phyloP scores from a whole-genome alignment of 2,329 filamentous ascomycete species.

The Karstenula rhodostoma region DNA sequence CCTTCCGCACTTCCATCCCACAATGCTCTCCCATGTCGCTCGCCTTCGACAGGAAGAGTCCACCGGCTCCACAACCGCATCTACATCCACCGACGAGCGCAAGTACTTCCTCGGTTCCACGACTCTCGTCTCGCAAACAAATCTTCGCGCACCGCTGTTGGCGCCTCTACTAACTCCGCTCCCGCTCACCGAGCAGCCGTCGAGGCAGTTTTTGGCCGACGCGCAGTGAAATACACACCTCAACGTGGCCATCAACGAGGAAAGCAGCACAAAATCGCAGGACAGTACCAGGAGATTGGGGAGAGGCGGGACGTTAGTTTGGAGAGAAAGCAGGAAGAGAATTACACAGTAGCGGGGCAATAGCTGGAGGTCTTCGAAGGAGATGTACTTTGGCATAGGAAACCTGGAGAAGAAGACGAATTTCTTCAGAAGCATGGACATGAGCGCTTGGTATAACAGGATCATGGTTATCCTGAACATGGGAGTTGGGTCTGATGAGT shows the following conservation, averaged over 20 bases:
- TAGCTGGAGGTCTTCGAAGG: background rate
- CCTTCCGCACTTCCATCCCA: too few species aligned
- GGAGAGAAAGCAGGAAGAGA: background rate
- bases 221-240: background rate
- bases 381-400: background rate
- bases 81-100: background rate
- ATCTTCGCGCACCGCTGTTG: constrained; percentile 1
- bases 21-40: constrained; percentile 12
- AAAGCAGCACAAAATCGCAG: background rate
- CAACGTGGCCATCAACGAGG: background rate
- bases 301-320: background rate
- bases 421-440: background rate
- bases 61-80: background rate
- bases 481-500: background rate
- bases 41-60: constrained; percentile 10
- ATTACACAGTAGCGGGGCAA: background rate
- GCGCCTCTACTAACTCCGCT: constrained; percentile 11
- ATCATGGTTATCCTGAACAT: background rate
- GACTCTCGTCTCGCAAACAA: background rate
- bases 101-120: constrained; percentile 16
- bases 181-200: constrained; percentile 2
- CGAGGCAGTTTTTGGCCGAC: background rate
- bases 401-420: background rate
- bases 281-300: background rate
- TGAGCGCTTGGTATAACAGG: background rate